A percentile compares a stretch with the other conserved stretches of the same genome.
Evolutionary conservation across 352 stramenopile genomes (phyloP).

Genomic region (Globisporangium spinosum): DNA sequence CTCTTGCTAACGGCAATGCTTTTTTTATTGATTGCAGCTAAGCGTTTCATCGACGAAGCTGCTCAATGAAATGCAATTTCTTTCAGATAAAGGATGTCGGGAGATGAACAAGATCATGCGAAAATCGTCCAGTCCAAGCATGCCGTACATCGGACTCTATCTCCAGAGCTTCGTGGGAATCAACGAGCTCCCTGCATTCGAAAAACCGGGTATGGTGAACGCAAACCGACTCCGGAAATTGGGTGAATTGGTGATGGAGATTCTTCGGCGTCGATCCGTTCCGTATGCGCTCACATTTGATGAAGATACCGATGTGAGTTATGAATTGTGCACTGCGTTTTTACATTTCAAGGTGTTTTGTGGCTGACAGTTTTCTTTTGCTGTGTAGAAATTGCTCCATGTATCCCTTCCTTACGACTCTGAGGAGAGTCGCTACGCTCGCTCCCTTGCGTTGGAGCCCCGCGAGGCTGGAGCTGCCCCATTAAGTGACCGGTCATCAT

Average conservation of each 20-base stretch:
- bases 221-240: constrained; percentile 64
- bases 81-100: constrained; percentile 79
- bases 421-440: constrained; percentile 73
- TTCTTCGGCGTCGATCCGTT: constrained; percentile 68
- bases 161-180: constrained; percentile 80
- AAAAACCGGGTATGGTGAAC: constrained; percentile 67
- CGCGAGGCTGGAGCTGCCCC: constrained; percentile 64
- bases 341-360: not conserved
- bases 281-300: constrained; percentile 62
- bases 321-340: not conserved
- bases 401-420: constrained; percentile 62
- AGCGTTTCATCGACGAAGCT: constrained; percentile 57
- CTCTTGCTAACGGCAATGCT: constrained; percentile 1
- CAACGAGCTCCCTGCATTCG: constrained; percentile 74
- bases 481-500: constrained; percentile 51
- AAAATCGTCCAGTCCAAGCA: constrained; percentile 61
- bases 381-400: constrained; percentile 58
- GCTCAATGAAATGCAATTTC: constrained; percentile 73
- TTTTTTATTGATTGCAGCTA: constrained; percentile 33
- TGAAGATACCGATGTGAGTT: constrained; percentile 57
- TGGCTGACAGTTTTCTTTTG: not conserved
- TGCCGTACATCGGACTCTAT: constrained; percentile 86
- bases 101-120: constrained; percentile 88
- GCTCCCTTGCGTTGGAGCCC: constrained; percentile 70
- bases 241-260: constrained; percentile 73